Evolutionary conservation across 257 asterid species (phyloP), one percentile per base, ranked within the genome.

Genomic region (Linderniella brevidens): DNA sequence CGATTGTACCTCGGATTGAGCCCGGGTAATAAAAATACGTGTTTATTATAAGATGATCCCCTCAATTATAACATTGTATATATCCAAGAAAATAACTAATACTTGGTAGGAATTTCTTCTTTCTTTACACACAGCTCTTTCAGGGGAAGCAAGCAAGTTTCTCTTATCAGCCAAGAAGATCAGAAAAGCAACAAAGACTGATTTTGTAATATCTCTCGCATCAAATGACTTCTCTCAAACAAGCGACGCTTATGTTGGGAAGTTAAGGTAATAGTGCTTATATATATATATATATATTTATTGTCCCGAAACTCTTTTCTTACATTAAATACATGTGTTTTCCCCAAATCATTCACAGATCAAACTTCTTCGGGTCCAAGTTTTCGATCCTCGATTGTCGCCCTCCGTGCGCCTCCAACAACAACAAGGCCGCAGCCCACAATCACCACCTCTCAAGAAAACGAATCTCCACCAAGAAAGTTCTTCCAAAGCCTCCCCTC

Each of bases 291-390:
- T 37, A 37, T 17, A 17, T 29, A 19, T 35, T n/a, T 49, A 37
- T 45, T 29, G 15, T 19, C 12, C 15, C 25, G 13, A 19, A 13
- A 4, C 10, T 17, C 51, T 11, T 6, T 48, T 48, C 15, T 54
- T 38, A 36, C 32, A 14, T 20, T 20, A 17, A 1, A 20, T 41
- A 32, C 11, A 13, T 18, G n/a, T 56, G 9, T 39, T 41, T 25
- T 37, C 18, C 32, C 52, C 10, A 9, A 38, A 9, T 35, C 25
- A 16, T 19, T 56, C 19, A 5, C 69, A 76, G 86, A 80, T 79
- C 83, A 52, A 76, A 76, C 57, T 76, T 79, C 49, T 64, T 76
- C 4, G 80, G 86, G 41, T 76, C 82, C 65, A 76, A 76, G 68
- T 73, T 79, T 48, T 46, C 40, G 8, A 63, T 76, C 54, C 75